Percentiles rank a stretch among this genome's conserved stretches.
Evolutionary conservation across 768 basidiomycete species (phyloP).

Genomic region (Amanita rubescens): DNA sequence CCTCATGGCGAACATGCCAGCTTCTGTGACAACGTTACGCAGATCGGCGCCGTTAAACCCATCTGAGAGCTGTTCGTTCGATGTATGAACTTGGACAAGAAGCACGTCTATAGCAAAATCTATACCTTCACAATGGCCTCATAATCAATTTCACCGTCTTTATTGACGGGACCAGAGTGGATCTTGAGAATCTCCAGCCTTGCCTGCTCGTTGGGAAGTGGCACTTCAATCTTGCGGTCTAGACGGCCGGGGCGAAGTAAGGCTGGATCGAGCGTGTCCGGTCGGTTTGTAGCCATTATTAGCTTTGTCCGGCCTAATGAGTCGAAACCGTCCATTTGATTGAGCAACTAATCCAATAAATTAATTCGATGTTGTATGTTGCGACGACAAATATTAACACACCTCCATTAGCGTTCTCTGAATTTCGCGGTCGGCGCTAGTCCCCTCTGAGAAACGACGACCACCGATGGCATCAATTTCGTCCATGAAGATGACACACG

Average conservation of each 20-base stretch:
- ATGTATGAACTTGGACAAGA: not conserved
- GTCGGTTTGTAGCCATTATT: conserved; percentile 99
- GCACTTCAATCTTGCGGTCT: conserved; percentile 97
- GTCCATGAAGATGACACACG: conserved; percentile 98
- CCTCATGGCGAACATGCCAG: conserved; percentile 97
- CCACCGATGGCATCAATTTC: conserved; percentile 98
- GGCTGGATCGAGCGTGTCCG: conserved; percentile 96
- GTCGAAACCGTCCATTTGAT: conserved; percentile 99
- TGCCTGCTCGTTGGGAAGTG: conserved; percentile 94
- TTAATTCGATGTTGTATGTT: not conserved
- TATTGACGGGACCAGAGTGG: conserved; percentile 90
- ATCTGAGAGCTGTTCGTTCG: conserved; percentile 58
- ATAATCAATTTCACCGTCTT: conserved; percentile 92
- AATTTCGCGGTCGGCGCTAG: conserved; percentile 96
- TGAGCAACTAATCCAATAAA: conserved; percentile 60
- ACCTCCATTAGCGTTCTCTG: conserved; percentile 97
- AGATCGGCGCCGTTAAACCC: conserved; percentile 96
- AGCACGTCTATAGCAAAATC: not conserved
- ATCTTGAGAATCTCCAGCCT: conserved; percentile 97
- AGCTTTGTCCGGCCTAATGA: conserved; percentile 92
- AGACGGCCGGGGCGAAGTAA: conserved; percentile 92
- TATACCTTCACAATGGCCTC: conserved; percentile 93
- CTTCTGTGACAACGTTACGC: conserved; percentile 90
- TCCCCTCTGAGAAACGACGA: conserved; percentile 81
- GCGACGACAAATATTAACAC: conserved; percentile 8